Evolutionary conservation across 352 stramenopile genomes (phyloP), one percentile per base, ranked within the genome.

Genomic region (Phytophthora idaei): DNA sequence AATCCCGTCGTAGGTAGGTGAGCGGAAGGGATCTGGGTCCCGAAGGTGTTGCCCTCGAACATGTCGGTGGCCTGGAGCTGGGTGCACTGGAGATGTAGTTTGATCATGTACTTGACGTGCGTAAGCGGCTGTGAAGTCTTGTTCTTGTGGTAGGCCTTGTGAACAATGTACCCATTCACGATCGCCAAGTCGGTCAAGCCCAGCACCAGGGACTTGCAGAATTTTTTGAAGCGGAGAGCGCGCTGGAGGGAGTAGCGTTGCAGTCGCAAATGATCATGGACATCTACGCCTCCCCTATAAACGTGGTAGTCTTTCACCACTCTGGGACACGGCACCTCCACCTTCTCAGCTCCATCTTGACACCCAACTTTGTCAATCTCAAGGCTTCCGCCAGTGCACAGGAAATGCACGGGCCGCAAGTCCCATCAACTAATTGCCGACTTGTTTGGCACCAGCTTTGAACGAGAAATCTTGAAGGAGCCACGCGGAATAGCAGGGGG

Each of bases 41-140:
- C 27, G 8, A 53, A 53, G 2, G 47, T 27, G 25, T 53, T 53
- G 10, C 2, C 27, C 4, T 53, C 28, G 15, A 25, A 53, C 47
- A 53, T 53, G 8, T 53, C 28, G 5, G 27, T 25, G 3, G 8
- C 27, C 25, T 53, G 47, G 9, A 39, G 12, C n/a, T 53, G 47
- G 27, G 17, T n/a, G 27, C 34, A 27, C 14, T 53, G 47, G 4
- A 41, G 47, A 6, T 37, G 47, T 4, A 53, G 10, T 11, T 53
- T 37, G 9, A 53, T 53, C 47, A 41, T 39, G 10, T 53, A 53
- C 28, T 41, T 53, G 27, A 53, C 17, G 17, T 21, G 17, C 17
- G 17, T 21, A 21, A 21, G 17, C 17, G 17, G 17, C 17, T 21
- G 17, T 21, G 17, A 21, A 21, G 17, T 21, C 17, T 21, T 21